Base-by-base conservation (phyloP, 768 basidiomycete genomes). In the Tricholoma sp. region DNA sequence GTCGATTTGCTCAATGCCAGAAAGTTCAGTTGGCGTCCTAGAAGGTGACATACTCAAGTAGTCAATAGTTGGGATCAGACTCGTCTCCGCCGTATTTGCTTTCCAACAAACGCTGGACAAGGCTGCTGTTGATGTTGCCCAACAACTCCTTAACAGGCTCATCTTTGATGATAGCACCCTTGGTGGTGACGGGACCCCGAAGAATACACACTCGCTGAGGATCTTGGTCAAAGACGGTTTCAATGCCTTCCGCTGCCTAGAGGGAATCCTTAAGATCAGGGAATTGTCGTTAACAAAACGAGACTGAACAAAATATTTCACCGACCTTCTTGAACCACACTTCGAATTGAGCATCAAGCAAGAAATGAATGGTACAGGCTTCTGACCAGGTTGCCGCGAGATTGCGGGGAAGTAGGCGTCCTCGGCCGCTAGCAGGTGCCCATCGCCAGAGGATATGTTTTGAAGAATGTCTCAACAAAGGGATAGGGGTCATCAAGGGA, bases 321-420 rank as follows among this genome's bases (percentile, higher is more conserved):
- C 79, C 39, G 59, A 90, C 92, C 88, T 99, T 99, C 83, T 99
- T 98, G 79, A 99, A 98, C 97, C 97, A 99, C 52, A 98, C 94
- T 69, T 95, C 93, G 67, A 98, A 98, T 63, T 74, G 85, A 19
- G 87, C 85, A 69, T 98, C 95, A 52, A 98, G 83, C 29, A 99
- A 4, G 96, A 95, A 64, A 99, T 97, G 79, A 98, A 99, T 0
- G 97, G 97, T 6, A 88, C 96, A 1, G 97, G 97, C 74, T 98
- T 99, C 79, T 99, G 97, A 3, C 94, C 94, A 11, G 93, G 91
- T 50, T 97, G 83, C 72, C 98, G 96, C 19, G 92, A 80, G 66
- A 99, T 98, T 32, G 92, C 89, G 37, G 98, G 83, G n/a, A n/a
- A n/a, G n/a, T n/a, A n/a, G n/a, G n/a, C n/a, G n/a, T n/a, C n/a